Base-by-base conservation (phyloP, 352 stramenopile genomes). In the Phytophthora pini region DNA sequence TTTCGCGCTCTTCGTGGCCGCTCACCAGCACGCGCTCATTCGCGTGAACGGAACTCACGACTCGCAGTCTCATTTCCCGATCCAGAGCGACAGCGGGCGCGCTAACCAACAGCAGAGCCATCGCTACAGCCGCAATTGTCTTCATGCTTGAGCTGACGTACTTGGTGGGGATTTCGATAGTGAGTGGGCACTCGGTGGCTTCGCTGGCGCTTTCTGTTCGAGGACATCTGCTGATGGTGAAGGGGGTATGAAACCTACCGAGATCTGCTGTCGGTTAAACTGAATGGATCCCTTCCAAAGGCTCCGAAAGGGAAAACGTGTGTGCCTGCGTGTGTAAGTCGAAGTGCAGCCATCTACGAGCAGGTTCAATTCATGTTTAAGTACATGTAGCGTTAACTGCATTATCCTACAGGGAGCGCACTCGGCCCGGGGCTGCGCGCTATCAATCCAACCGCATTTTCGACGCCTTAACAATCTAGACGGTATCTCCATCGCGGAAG, bases 31-130 rank as follows among this genome's bases (percentile, higher is more conserved):
- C 69, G 27, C 68, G 55, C 3, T 76, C 68, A 36, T 83, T 73
- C 31, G 70, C 56, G 47, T 76, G 65, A 34, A 74, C 68, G 17
- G 68, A 47, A 13, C 61, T 71, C 53, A 77, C 64, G 5, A 77
- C 65, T 12, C 58, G 67, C 38, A 72, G 41, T 20, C 56, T 60
- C 24, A 65, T 57, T 7, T 77, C 68, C 1, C 64, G 68, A 45
- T 74, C 65, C 31, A 77, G 29, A 15, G 58, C 65, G 15, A 45
- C 58, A 10, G 48, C 39, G 27, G 64, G 39, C 40, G 58, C 49
- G 15, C 22, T 56, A 1, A 15, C 9, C 24, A 72, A 44, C 31
- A 68, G 17, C n/a, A 72, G 43, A 38, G 38, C 57, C 40, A 24
- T 41, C 31, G 45, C 15, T 13, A 63, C 4, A 5, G 52, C 12